Base-by-base conservation (phyloP, 805 yeast species). In the Saccharomyces jurei region DNA sequence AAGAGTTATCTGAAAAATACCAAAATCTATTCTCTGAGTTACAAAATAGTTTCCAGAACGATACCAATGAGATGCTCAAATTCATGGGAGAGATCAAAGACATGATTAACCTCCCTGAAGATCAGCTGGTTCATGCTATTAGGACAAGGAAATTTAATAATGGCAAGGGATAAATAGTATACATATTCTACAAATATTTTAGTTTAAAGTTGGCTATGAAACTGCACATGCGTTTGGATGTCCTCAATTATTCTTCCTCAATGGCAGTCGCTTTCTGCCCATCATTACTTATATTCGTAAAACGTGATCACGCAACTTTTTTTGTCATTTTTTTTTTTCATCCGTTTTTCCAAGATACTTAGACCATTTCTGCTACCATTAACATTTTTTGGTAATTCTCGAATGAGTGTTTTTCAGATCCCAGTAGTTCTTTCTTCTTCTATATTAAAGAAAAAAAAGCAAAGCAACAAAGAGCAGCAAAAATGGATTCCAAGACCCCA, bases 401-500 rank as follows among this genome's bases (percentile, higher is more conserved):
- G 3, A 17, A 17, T 13, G 6, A 17, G 3, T 8, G 2, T 36
- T 36, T 36, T 17, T 21, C 22, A 36, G 44, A 36, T 36, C 25
- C 17, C 22, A 3, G 17, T 17, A 36, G 11, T 25, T 25, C 4
- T 25, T 36, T 36, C 44, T n/a, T 32, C 9, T 6, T 32, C 21
- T n/a, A 0, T 32, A 1, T n/a, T 32, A 5, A 32, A 10, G 6
- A n/a, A 17, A 36, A 36, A 36, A 6, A 17, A 36, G 3, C 44
- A 36, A 36, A 11, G 17, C 44, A 36, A 17, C 17, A 17, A 36
- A 36, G 44, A 36, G 22, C 44, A 36, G 44, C 44, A 55, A 63
- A 54, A 54, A 68, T 70, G 74, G 74, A 70, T 64, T 62, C 78
- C 72, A 75, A 84, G 80, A 84, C 89, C 79, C 96, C 96, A 77